A percentile compares a stretch with the other conserved stretches of the same genome.
Conservation (phyloP, 2,329 filamentous ascomycete genomes). For the Acrodontium crateriforme region DNA sequence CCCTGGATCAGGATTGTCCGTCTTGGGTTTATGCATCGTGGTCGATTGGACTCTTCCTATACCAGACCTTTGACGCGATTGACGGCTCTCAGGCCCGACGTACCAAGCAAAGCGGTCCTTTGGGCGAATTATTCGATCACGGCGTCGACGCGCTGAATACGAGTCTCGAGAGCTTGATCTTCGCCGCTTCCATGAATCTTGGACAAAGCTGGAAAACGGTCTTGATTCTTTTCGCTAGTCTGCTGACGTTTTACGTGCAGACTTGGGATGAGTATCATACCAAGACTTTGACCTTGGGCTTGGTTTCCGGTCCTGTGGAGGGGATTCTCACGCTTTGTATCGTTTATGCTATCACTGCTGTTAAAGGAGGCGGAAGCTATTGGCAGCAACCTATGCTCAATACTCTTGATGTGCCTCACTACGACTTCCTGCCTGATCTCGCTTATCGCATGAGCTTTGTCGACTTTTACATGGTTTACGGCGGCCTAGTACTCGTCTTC, state of each 20-base stretch:
- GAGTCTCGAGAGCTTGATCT: conserved; percentile 81
- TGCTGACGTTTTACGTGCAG: conserved; percentile 95
- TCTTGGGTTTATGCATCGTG: conserved; percentile 90
- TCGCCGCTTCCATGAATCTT: conserved; percentile 83
- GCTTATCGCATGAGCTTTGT: conserved; percentile 76
- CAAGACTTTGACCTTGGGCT: conserved; percentile 79
- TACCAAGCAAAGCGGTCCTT: conserved; percentile 79
- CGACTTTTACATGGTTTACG: conserved; percentile 86
- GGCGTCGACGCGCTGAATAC: conserved; percentile 96
- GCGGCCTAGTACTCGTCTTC: conserved; percentile 63
- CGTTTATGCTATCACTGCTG: conserved; percentile 73
- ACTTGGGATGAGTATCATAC: conserved; percentile 99
- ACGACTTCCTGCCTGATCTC: conserved; percentile 49
- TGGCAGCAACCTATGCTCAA: conserved; percentile 76
- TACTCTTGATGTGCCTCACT: conserved; percentile 53
- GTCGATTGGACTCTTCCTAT: conserved; percentile 79
- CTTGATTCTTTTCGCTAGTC: conserved; percentile 52
- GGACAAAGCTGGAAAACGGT: conserved; percentile 87
- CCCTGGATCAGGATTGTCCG: conserved; percentile 83
- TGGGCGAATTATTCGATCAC: conserved; percentile 95
- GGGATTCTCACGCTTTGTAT: conserved; percentile 72
- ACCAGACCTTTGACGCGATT: conserved; percentile 96
- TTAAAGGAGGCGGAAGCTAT: conserved; percentile 76
- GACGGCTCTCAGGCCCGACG: conserved; percentile 89
- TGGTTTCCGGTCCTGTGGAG: conserved; percentile 90